Conservation (phyloP, 2,329 filamentous ascomycete genomes). For the Phaeomoniella chlamydospora region DNA sequence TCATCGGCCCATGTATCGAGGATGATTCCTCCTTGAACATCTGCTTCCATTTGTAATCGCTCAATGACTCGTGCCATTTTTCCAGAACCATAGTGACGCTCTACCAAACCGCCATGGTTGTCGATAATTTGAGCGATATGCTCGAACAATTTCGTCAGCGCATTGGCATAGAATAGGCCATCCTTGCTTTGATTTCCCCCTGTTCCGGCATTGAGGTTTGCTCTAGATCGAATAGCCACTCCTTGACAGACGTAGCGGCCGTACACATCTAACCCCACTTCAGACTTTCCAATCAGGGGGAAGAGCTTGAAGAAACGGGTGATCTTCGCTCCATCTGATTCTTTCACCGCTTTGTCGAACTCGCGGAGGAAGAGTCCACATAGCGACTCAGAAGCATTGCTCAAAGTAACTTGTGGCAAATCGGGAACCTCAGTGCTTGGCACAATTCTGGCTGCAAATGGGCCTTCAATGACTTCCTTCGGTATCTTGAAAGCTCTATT, state of each 20-base stretch:
- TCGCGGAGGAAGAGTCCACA: constrained; percentile 85
- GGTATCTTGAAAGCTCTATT: constrained; percentile 71
- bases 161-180: constrained; percentile 80
- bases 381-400: constrained; percentile 75
- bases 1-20: constrained; percentile 94
- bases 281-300: constrained; percentile 75
- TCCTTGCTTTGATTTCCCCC: constrained; percentile 51
- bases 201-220: constrained; percentile 58
- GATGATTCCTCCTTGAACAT: constrained; percentile 90
- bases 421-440: constrained; percentile 94
- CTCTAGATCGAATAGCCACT: constrained; percentile 69
- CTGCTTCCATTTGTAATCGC: constrained; percentile 81
- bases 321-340: constrained; percentile 76
- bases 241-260: constrained; percentile 92
- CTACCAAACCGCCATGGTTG: constrained; percentile 76
- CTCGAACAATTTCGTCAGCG: constrained; percentile 84
- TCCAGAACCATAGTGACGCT: constrained; percentile 81
- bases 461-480: constrained; percentile 61
- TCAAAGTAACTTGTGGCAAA: constrained; percentile 70
- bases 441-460: constrained; percentile 83
- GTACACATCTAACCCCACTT: constrained; percentile 87
- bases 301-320: constrained; percentile 98
- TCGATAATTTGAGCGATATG: constrained; percentile 96
- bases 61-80: constrained; percentile 95
- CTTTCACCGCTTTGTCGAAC: constrained; percentile 80